Evolutionary conservation across 2,329 filamentous ascomycete genomes (phyloP), one percentile per base, ranked within the genome.

Genomic region (Monosporascus sp.): DNA sequence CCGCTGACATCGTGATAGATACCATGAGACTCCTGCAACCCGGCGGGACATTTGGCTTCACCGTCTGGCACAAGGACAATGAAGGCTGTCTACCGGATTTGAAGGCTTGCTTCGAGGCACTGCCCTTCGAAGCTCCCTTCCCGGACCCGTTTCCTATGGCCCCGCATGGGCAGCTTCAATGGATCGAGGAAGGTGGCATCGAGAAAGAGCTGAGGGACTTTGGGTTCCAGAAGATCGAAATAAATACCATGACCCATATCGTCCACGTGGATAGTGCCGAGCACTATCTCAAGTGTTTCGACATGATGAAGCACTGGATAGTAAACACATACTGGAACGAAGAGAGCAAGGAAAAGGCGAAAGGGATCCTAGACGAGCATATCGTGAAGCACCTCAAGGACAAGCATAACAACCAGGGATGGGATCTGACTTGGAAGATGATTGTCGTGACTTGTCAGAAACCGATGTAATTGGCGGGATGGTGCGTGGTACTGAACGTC

Each of bases 181-280:
- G 75, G 73, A 58, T 66, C 20, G 70, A 75, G 14, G 62, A 68
- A 3, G 63, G 63, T 3, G 75, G 74, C 67, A 54, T 78, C 20
- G 62, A 68, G 47, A 47, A 54, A 9, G 68, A 74, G 31, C 62
- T 78, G 1, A 51, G 50, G 18, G 55, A 57, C 3, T 57, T 66
- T n/a, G 72, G 73, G 0, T 67, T 77, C n/a, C 48, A 62, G 45
- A 66, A 75, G 45, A 69, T 77, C 6, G 48, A 61, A 9, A 73
- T 74, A 1, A 64, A 63, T 3, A 60, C 67, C 8, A 55, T 60
- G 18, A 54, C 64, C 17, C 65, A 67, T 6, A 51, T 56, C 5
- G 66, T 67, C 42, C 61, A 41, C 1, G 53, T 76, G 0, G 57
- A 70, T 18, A 66, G 61, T 37, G 68, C 69, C 0, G 68, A 69